A percentile compares a stretch with the other conserved stretches of the same genome.
Conservation (phyloP, 2,329 filamentous ascomycete genomes). For the Xenoacremonium recifei region DNA sequence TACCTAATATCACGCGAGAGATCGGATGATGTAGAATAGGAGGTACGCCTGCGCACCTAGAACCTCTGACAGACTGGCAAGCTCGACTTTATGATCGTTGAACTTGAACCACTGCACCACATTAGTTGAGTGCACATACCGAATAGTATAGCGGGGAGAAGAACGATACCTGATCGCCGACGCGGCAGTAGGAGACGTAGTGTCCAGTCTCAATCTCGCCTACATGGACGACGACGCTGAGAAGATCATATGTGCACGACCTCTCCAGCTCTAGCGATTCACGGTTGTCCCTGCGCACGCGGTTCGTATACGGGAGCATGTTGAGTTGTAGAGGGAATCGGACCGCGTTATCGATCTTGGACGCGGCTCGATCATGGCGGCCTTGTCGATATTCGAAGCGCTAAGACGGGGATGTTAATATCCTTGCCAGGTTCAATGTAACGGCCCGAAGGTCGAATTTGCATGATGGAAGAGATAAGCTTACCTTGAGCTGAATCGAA, state of each 20-base stretch:
- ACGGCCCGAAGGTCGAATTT: too few species aligned
- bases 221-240: conserved; percentile 89
- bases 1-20: conserved; percentile 42
- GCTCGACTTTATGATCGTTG: conserved; percentile 89
- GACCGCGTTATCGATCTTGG: conserved; percentile 85
- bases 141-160: too few species aligned
- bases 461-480: conserved; percentile 15
- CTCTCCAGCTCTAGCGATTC: conserved; percentile 58
- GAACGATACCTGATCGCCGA: conserved; percentile 69
- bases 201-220: conserved; percentile 92
- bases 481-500: conserved; percentile 87
- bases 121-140: too few species aligned
- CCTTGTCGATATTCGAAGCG: conserved; percentile 72
- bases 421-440: too few species aligned
- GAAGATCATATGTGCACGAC: conserved; percentile 79
- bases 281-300: conserved; percentile 51
- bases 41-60: conserved; percentile 84
- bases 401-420: conserved; percentile 31
- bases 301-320: conserved; percentile 85
- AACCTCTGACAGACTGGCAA: conserved; percentile 82
- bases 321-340: conserved; percentile 85
- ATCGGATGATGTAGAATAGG: conserved; percentile 78
- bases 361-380: conserved; percentile 64
- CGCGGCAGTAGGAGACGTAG: conserved; percentile 85
- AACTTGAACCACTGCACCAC: conserved; percentile 81